Conservation (phyloP, 1,284 basidiomycete genomes). For the Volvariella surrecta region DNA sequence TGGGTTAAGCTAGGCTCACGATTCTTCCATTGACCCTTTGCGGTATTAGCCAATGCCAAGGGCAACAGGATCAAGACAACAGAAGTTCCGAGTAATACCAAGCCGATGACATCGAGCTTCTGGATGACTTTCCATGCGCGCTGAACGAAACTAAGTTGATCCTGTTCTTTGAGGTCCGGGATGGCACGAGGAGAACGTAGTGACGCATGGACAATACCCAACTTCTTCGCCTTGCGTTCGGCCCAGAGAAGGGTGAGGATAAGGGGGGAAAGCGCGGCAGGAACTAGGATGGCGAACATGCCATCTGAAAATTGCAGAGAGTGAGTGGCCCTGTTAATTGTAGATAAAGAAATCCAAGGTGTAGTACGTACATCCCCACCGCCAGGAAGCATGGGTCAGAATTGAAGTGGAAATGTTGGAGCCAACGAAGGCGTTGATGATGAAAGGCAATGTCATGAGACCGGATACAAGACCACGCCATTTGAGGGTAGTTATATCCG, state of each 20-base stretch:
- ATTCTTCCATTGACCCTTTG: constrained; percentile 35
- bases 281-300: constrained; percentile 61
- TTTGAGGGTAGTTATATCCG: constrained; percentile 72
- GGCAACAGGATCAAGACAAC: constrained; percentile 62
- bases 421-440: constrained; percentile 62
- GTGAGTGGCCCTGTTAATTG: not conserved
- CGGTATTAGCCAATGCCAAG: constrained; percentile 44
- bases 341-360: constrained; percentile 1
- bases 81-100: constrained; percentile 56
- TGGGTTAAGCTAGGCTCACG: constrained; percentile 20
- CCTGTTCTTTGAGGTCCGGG: not conserved
- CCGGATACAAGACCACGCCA: constrained; percentile 71
- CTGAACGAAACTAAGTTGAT: constrained; percentile 10
- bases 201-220: constrained; percentile 27
- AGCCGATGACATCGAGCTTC: constrained; percentile 58
- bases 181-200: not conserved
- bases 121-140: constrained; percentile 24
- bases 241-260: constrained; percentile 68
- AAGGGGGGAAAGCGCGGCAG: constrained; percentile 44
- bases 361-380: constrained; percentile 58
- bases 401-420: constrained; percentile 58
- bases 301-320: constrained; percentile 34
- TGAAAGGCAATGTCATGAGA: constrained; percentile 60
- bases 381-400: constrained; percentile 53
- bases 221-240: constrained; percentile 50